Evolutionary conservation across 495 filamentous ascomycete genomes (phyloP).

Genomic region (Sabuloglossum arenarium): DNA sequence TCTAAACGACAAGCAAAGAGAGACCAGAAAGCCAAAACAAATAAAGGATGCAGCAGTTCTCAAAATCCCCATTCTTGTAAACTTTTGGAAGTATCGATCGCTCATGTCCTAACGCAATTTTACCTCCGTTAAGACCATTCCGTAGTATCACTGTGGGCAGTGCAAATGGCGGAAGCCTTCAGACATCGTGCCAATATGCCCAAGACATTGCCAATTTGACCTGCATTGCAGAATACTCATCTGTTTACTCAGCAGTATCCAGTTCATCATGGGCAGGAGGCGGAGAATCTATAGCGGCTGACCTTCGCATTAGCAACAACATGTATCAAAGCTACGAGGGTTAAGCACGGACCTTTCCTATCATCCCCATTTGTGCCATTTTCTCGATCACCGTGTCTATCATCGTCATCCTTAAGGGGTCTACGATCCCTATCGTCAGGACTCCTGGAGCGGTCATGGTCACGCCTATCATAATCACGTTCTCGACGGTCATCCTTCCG

Average conservation of each 20-base stretch:
- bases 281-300: slow-evolving; percentile 41
- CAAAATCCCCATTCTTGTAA: neutral
- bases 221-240: neutral
- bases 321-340: neutral
- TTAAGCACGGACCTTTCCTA: slow-evolving; percentile 49
- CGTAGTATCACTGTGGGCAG: neutral
- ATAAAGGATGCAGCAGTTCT: neutral
- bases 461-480: slow-evolving; percentile 43
- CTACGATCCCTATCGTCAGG: slow-evolving; percentile 44
- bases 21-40: slow-evolving; percentile 1
- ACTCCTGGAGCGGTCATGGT: slow-evolving; percentile 44
- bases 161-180: neutral
- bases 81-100: neutral
- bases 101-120: neutral
- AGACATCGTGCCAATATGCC: neutral
- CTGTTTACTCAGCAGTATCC: slow-evolving; percentile 72
- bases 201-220: neutral
- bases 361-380: slow-evolving; percentile 38
- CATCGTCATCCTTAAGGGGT: slow-evolving; percentile 18
- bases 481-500: slow-evolving; percentile 80
- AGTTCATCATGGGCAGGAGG: slow-evolving; percentile 84
- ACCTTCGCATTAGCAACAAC: neutral
- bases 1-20: neutral
- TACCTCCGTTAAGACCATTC: neutral
- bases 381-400: slow-evolving; percentile 38